These are phyloP conservation scores for Cyclotella kingstonii DNA, from an alignment of 108 stramenopile genomes.

Conservation along the genomic window DNA sequence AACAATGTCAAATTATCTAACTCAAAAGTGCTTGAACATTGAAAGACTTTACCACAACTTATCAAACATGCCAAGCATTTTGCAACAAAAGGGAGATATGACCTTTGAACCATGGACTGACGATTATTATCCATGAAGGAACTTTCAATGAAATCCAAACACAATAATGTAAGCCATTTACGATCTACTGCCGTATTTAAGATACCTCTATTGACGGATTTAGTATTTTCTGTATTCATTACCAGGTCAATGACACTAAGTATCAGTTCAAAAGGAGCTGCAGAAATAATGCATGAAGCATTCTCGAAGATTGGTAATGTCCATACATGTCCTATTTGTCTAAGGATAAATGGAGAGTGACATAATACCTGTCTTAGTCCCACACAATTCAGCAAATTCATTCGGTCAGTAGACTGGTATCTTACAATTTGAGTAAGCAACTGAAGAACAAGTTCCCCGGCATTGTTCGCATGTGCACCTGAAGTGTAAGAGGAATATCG, in stretches of 20 bases:
- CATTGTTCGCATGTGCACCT: conserved; percentile 30
- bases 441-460: conserved; percentile 64
- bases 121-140: conserved; percentile 11
- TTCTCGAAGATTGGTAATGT: conserved; percentile 55
- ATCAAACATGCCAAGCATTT: conserved; percentile 32
- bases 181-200: conserved; percentile 12
- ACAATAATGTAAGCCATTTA: conserved; percentile 34
- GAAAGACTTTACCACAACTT: conserved; percentile 20
- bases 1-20: conserved; percentile 33
- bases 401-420: conserved; percentile 49
- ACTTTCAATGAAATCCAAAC: conserved; percentile 34
- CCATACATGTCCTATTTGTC: conserved; percentile 53
- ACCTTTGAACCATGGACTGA: conserved; percentile 28
- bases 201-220: conserved; percentile 1
- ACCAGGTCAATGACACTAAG: conserved; percentile 16
- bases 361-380: background rate
- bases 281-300: conserved; percentile 28
- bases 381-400: background rate
- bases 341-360: conserved; percentile 43
- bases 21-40: conserved; percentile 26
- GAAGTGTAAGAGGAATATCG: conserved; percentile 58
- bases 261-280: conserved; percentile 62
- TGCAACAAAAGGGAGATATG: conserved; percentile 36
- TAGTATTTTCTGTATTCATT: conserved; percentile 20
- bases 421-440: conserved; percentile 60